phyloP scores from a whole-genome alignment of 2,329 filamentous ascomycete species.

The Immersiporthe knoxdaviesiana region DNA sequence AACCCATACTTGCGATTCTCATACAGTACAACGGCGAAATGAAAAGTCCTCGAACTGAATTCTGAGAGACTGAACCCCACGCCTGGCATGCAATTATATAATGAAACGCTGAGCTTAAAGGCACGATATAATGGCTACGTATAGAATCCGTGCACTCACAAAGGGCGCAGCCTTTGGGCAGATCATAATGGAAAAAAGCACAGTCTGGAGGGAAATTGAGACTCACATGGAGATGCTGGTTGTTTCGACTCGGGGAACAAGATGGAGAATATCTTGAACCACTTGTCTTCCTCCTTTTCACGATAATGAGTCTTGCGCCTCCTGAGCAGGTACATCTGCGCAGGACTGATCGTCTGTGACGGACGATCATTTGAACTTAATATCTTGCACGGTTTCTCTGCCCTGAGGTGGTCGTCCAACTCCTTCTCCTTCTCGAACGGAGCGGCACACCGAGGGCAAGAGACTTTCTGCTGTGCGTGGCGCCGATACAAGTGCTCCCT shows the following conservation, averaged over 20 bases:
- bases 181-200: background rate
- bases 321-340: slow-evolving; percentile 4
- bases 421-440: slow-evolving; percentile 12
- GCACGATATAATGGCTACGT: background rate
- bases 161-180: background rate
- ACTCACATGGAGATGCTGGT: slow-evolving; percentile 14
- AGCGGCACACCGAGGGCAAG: slow-evolving; percentile 9
- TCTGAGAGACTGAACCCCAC: background rate
- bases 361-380: slow-evolving; percentile 1
- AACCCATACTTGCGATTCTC: too few species aligned
- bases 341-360: slow-evolving; percentile 3
- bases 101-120: background rate
- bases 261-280: slow-evolving; percentile 8
- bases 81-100: too few species aligned
- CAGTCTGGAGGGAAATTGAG: background rate
- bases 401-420: slow-evolving; percentile 3
- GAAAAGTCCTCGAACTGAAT: background rate
- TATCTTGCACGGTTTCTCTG: slow-evolving; percentile 8
- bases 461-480: slow-evolving; percentile 3
- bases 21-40: background rate
- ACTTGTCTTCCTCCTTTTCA: slow-evolving; percentile 7
- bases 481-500: slow-evolving; percentile 17
- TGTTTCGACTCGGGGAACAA: background rate
- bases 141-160: background rate
- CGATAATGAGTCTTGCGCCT: slow-evolving; percentile 12